Evolutionary conservation across 495 filamentous ascomycete genomes (phyloP), one percentile per base, ranked within the genome.

Genomic region (Aspergillus incahuasiensis): DNA sequence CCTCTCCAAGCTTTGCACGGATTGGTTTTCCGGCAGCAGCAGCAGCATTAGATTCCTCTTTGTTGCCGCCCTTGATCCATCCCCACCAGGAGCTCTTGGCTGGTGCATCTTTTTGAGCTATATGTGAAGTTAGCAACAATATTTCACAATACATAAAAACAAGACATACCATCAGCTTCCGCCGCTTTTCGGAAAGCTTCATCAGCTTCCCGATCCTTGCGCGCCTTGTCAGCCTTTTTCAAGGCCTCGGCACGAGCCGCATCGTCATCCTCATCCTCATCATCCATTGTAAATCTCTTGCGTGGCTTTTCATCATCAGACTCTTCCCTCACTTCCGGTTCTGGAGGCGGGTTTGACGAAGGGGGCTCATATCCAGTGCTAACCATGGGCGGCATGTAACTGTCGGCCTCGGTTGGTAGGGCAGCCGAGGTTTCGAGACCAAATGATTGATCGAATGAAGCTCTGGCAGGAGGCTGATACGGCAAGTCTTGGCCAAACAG

Each of bases 1-100:
- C 87, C 69, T 99, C 95, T 55, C 95, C 95, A 24, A 99, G 84
- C 65, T 99, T 97, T 47, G 95, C 95, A 63, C 81, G 84, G 72
- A 97, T 92, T 41, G 94, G 91, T n/a, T 70, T 68, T 16, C 65
- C 66, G 19, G 61, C 62, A 21, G 61, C 63, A 21, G 61, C 62
- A 21, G 61, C 63, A 40, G 83, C 82, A 57, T 85, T 84, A 6
- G 71, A 71, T 49, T 81, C 73, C 38, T 89, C 85, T 67, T 91
- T 90, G 65, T 87, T 90, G 52, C 69, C 72, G 52, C 84, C 79
- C 35, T 77, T 82, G 56, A 94, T 91, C 92, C 92, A 96, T 54
- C 89, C 83, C 90, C 92, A 97, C 44, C 89, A 85, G 65, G 43
- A 48, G 21, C 89, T 88, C 75, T 91, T 92, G 28, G 66, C 57